Base-by-base conservation (phyloP, 2,329 filamentous ascomycete species). In the Rhinocladiella similis region DNA sequence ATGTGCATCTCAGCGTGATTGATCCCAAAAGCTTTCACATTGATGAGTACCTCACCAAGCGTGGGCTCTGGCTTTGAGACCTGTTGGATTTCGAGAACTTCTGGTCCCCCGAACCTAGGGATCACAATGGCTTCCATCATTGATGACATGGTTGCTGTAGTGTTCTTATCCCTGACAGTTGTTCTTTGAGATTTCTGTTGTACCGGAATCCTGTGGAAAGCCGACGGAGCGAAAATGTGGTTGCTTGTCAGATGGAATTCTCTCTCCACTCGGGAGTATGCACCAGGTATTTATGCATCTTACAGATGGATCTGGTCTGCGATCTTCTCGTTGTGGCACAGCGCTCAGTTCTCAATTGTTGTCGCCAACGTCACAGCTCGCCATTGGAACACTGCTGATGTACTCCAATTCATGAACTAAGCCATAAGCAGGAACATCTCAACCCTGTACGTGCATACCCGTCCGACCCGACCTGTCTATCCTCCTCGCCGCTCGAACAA, bases 1-100 rank as follows among this genome's bases (percentile, higher is more conserved):
- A 77, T 77, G 62, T 77, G 72, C 69, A 75, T 75, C 61, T 78
- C 75, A 7, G 75, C 75, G 56, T 77, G 73, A 58, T 77, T 77
- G 39, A 77, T 58, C 2, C 75, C 75, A 49, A 78, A 78, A 7
- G 75, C 74, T 56, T 69, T 66, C 39, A 77, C 68, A 55, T 66
- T 57, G 59, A 76, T 66, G 13, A 74, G 60, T 1, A 68, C 69
- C 39, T 71, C 57, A 50, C 70, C 58, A 3, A 18, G 10, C 2
- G 25, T 47, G 3, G 71, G 67, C 1, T 51, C 43, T 6, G 72
- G 69, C 47, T 67, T 69, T n/a, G 64, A 50, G 18, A 68, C 66
- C 1, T 50, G 55, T 46, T 64, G 59, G 48, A 64, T 53, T 14
- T 60, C 50, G n/a, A 73, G 67, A 48, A 67, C 66, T 49, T 68